These are phyloP conservation scores for Exserohilum rostratum DNA, from an alignment of 2,329 filamentous ascomycete species.

Conservation along the genomic window DNA sequence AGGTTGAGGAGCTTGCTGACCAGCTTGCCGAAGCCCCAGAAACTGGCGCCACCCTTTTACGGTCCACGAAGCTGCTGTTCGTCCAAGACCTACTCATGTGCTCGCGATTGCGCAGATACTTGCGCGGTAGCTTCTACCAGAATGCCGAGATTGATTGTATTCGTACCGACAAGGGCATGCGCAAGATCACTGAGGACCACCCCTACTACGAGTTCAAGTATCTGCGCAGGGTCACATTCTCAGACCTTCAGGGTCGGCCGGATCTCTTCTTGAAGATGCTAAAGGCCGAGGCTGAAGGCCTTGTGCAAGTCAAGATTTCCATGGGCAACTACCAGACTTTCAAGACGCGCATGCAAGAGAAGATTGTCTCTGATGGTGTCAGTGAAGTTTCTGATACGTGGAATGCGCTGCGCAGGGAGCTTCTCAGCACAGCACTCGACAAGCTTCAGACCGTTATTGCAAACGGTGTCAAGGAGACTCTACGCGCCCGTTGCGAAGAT, in stretches of 20 bases:
- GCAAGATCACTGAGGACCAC: constrained; percentile 91
- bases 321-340: constrained; percentile 79
- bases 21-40: constrained; percentile 57
- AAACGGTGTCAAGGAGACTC: constrained; percentile 91
- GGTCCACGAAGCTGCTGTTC: constrained; percentile 84
- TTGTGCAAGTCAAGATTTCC: constrained; percentile 82
- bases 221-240: constrained; percentile 83
- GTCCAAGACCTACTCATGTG: constrained; percentile 88
- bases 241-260: constrained; percentile 79
- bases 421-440: constrained; percentile 78
- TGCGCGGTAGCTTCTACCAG: constrained; percentile 82
- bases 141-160: constrained; percentile 84
- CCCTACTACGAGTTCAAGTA: constrained; percentile 99
- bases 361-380: constrained; percentile 93
- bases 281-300: constrained; percentile 90
- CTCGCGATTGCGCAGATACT: constrained; percentile 85
- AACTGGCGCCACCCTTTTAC: constrained; percentile 76
- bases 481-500: constrained; percentile 90
- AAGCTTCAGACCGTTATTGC: constrained; percentile 85
- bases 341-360: constrained; percentile 74
- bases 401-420: constrained; percentile 86
- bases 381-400: constrained; percentile 94
- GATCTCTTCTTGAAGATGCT: constrained; percentile 97
- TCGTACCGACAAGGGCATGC: constrained; percentile 91
- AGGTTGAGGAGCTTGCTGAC: constrained; percentile 87